Percentiles rank a stretch among this genome's conserved stretches.
Evolutionary conservation across 1,139 yeast species (phyloP).

Genomic region (Kazachstania sp.): DNA sequence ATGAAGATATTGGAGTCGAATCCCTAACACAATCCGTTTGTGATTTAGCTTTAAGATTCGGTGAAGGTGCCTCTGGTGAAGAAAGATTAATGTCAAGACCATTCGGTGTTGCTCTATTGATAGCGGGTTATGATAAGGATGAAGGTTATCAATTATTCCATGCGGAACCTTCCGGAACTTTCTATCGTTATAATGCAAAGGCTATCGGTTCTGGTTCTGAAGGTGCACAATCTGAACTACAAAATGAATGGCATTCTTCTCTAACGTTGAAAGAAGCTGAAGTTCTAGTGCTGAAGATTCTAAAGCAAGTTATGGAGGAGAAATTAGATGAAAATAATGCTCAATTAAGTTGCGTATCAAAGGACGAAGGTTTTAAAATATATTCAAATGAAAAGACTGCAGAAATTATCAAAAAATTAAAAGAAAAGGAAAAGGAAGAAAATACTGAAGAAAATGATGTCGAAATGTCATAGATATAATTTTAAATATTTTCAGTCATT

Average conservation of each 20-base stretch:
- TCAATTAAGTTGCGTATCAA: constrained; percentile 88
- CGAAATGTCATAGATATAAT: constrained; percentile 24
- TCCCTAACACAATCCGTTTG: constrained; percentile 93
- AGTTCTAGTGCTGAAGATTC: constrained; percentile 73
- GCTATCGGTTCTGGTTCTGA: constrained; percentile 99
- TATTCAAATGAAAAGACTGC: constrained; percentile 81
- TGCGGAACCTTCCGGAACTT: constrained; percentile 99
- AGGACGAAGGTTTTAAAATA: constrained; percentile 76
- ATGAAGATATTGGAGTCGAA: constrained; percentile 89
- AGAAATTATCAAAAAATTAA: constrained; percentile 64
- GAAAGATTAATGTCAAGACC: constrained; percentile 98
- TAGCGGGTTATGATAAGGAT: constrained; percentile 89
- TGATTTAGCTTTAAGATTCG: constrained; percentile 92
- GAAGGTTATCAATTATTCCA: constrained; percentile 95
- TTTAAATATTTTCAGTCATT: background rate
- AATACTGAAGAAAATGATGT: constrained; percentile 27
- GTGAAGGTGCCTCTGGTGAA: constrained; percentile 98
- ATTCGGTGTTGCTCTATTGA: constrained; percentile 92
- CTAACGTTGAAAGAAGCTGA: constrained; percentile 94
- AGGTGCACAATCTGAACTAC: constrained; percentile 97
- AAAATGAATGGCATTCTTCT: constrained; percentile 92
- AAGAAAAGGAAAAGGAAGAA: constrained; percentile 58
- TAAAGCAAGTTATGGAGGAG: constrained; percentile 99
- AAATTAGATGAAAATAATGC: constrained; percentile 93
- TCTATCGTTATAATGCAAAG: constrained; percentile 94